Base-by-base conservation (phyloP, 495 filamentous ascomycete species). In the Penicillium canescens region DNA sequence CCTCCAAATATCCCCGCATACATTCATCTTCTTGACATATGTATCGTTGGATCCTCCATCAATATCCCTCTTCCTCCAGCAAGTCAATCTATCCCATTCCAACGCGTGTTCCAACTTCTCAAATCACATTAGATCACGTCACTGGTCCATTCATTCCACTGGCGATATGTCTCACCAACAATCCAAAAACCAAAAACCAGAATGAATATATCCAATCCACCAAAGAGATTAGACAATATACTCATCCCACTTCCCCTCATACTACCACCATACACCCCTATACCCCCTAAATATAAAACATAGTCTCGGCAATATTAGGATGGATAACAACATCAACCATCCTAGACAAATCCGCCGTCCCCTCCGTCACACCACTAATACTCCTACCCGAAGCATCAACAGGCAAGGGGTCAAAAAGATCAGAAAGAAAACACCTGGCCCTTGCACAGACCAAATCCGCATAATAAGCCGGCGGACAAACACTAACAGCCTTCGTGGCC, bases 381-480 rank as follows among this genome's bases (percentile, higher is more conserved):
- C 70, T 76, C 0, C 44, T 59, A 5, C 50, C 57, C 5, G 67
- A 43, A 9, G 55, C 65, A 3, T 54, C 59, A 12, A 44, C 49
- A 33, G 57, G 56, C 2, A 48, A 36, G 0, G 63, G 62, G 42
- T 70, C 70, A 49, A 86, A 87, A 7, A 82, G 51, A 38, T 81
- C 77, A 5, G 73, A 68, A 26, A 89, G 68, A 62, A 91, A 90
- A 46, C 82, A 80, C 6, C 89, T 74, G 0, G 87, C 85, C 2
- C 89, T 78, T 26, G 84, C 83, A 52, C 87, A 91, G 3, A 88
- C 82, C 12, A 91, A 68, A 67, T 95, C 89, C 1, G 90, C 89
- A 59, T 92, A 92, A 70, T 91, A 92, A 3, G 88, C 90, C 0
- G 90, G 89, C 6, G 90, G 89, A 49, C 87, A 90, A 31, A 92